Base-by-base conservation (phyloP, 2,329 filamentous ascomycete genomes). In the Trichoderma simmonsii region DNA sequence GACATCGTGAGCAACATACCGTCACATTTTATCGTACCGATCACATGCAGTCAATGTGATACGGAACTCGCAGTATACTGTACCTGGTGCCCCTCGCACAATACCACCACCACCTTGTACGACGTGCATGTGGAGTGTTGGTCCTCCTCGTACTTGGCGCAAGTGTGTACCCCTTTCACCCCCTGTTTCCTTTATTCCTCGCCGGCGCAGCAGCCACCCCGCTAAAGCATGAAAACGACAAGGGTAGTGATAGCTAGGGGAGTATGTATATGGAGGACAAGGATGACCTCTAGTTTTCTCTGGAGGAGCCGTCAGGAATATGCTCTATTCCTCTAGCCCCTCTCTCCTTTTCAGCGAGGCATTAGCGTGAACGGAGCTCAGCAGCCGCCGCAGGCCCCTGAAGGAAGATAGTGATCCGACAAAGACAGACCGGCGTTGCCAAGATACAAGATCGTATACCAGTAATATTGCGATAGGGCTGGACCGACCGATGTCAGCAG, bases 161-260 rank as follows among this genome's bases (percentile, higher is more conserved):
- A 30, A 51, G 28, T 30, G 54, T 59, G 70, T 51, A 51, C 65
- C 43, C 48, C 71, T 63, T 62, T 68, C 51, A 24, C 57, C 59
- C 62, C 62, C 56, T 65, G 36, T 26, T 54, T 60, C 60, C 66
- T 60, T 69, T 60, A 43, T 65, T 61, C 39, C 60, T 72, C 66
- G 65, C 67, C 36, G 70, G 54, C 30, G 62, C 30, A 51, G 18
- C 56, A 63, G 43, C 34, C 56, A 39, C 48, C 68, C 60, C 64
- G 57, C 71, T 65, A 67, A 64, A 48, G 62, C 65, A 61, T 63
- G 48, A 48, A 32, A 43, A 72, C 51, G 71, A 72, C 71, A 62
- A 39, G 71, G 71, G 36, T 43, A 59, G 15, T 43, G 48, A 57
- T 26, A 43, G 39, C 39, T 65, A 51, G 39, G 62, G 62, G 62